Evolutionary conservation across 2,329 filamentous ascomycete genomes (phyloP), one percentile per base, ranked within the genome.

Genomic region (Sporothrix schenckii): DNA sequence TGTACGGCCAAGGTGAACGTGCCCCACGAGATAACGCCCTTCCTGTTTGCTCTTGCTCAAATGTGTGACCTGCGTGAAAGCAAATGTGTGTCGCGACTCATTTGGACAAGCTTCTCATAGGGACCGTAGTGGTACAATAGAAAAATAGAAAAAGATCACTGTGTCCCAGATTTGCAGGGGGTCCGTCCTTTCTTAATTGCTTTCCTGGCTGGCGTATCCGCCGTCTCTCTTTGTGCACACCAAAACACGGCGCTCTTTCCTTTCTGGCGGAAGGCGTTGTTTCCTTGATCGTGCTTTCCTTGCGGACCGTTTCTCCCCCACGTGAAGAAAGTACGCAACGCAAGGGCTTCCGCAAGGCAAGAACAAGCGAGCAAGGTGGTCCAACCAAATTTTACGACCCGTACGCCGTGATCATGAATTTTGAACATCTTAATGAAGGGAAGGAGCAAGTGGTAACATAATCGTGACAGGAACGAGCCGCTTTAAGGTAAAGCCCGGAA

Each of bases 261-360:
- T 44, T 41, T 21, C 16, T 10, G 7, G 5, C 21, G n/a, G 41
- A 13, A 47, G 58, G 39, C n/a, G 39, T 27, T 63, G 30, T 58
- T 58, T 58, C 6, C 21, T 47, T 19, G 58, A 14, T 63, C 58
- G 34, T 14, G 14, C 34, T 24, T 61, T 61, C 56, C 56, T 13
- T 56, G 56, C 56, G 19, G 41, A 21, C 4, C 41, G 56, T 24
- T 61, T 61, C n/a, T 34, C 56, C 56, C 44, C 34, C 34, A 61
- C 56, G 56, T 61, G 56, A 60, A 19, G 34, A 34, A 61, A 44
- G 34, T 39, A 24, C 56, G 56, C 56, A 61, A 61, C 3, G 30
- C 14, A 61, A 14, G 34, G 34, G 56, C 11, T 44, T 61, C n/a
- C 21, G 4, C 41, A 44, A 61, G 34, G 34, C 41, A 56, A 56